Evolutionary conservation across 768 basidiomycete species (phyloP).

Genomic region (Pholiota conissans): DNA sequence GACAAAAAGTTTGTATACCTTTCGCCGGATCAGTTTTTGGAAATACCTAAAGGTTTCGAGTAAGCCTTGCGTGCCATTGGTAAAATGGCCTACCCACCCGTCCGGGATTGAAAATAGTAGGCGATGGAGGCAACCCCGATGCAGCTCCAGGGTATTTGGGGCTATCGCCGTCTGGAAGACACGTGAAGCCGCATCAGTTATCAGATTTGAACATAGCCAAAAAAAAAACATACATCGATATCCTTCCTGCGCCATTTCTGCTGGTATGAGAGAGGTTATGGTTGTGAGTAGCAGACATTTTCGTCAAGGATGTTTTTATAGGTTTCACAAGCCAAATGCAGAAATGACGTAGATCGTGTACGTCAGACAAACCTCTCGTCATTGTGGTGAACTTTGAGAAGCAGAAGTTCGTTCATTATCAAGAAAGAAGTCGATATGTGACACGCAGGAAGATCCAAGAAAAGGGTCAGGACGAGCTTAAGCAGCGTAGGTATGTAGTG

Average conservation of each 20-base stretch:
- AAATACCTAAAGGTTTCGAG: conserved; percentile 36
- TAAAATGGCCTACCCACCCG: conserved; percentile 25
- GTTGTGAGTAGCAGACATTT: background rate
- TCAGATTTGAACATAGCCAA: background rate
- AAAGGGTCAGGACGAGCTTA: no score
- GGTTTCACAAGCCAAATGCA: no score
- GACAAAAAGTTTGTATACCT: conserved; percentile 32
- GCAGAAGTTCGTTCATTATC: no score
- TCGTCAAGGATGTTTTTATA: no score
- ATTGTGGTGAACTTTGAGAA: no score
- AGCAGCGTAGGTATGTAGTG: background rate
- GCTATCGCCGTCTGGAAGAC: background rate
- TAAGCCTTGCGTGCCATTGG: background rate
- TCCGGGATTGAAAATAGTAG: conserved; percentile 47
- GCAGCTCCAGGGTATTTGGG: background rate
- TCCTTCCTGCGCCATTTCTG: background rate
- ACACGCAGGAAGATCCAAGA: no score
- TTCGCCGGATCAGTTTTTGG: conserved; percentile 42
- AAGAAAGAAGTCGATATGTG: no score
- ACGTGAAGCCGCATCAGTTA: background rate
- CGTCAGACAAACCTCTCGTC: no score
- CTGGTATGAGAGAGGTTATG: background rate
- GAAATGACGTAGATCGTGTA: no score
- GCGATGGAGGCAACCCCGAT: conserved; percentile 40
- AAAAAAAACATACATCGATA: background rate